Percentiles rank a stretch among this genome's conserved stretches.
Evolutionary conservation across 805 yeast species (phyloP).

Genomic region (Saccharomycopsis sp.): DNA sequence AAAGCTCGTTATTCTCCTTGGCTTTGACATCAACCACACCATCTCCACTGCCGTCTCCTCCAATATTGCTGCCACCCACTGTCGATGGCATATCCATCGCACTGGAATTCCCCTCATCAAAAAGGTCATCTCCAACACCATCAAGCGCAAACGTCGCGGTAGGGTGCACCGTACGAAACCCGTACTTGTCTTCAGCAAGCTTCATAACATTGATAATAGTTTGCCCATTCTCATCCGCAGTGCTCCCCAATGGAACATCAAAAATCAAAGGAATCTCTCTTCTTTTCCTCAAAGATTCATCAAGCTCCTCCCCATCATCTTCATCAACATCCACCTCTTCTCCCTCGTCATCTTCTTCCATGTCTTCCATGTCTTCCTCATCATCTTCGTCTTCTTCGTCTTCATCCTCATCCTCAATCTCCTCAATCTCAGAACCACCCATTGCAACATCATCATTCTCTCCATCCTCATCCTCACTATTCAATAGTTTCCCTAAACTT

Average conservation of each 20-base stretch:
- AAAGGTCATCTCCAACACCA: constrained; percentile 35
- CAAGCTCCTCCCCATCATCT: constrained; percentile 14
- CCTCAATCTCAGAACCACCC: no score
- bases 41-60: background rate
- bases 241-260: constrained; percentile 42
- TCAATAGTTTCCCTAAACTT: constrained; percentile 11
- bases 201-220: constrained; percentile 63
- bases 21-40: constrained; percentile 3
- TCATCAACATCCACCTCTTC: constrained; percentile 17
- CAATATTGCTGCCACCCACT: background rate
- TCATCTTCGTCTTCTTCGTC: constrained; percentile 15
- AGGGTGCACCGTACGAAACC: constrained; percentile 65
- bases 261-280: constrained; percentile 45
- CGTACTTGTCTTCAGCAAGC: constrained; percentile 76
- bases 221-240: constrained; percentile 35
- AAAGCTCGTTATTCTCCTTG: constrained; percentile 16
- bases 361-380: constrained; percentile 16
- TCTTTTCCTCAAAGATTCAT: constrained; percentile 9
- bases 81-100: constrained; percentile 3
- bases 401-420: constrained; percentile 10
- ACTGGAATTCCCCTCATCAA: constrained; percentile 41
- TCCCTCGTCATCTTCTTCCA: constrained; percentile 18
- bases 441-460: no score
- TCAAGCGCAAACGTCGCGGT: constrained; percentile 51
- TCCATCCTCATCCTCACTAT: constrained; percentile 16